These are phyloP conservation scores for Coniella vitis DNA, from an alignment of 2,329 filamentous ascomycete genomes.

Conservation along the genomic window DNA sequence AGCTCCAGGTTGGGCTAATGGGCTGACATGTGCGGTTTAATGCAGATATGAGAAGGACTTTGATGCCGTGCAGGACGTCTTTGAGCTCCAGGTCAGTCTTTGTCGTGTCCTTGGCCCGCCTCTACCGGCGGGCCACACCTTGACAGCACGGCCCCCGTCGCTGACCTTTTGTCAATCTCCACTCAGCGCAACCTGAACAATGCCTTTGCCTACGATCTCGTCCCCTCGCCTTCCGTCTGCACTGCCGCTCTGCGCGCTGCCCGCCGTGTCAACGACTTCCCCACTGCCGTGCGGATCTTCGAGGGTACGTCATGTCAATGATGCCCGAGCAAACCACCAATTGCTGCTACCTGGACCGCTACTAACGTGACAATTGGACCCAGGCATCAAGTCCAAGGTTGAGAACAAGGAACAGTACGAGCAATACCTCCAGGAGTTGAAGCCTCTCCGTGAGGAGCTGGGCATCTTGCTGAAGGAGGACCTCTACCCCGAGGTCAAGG, in stretches of 20 bases:
- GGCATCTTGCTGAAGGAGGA: conserved; percentile 88
- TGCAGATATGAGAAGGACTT: conserved; percentile 99
- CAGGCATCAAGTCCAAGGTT: conserved; percentile 98
- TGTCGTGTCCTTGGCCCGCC: conserved; percentile 7
- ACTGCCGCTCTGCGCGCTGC: conserved; percentile 88
- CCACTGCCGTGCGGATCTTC: conserved; percentile 95
- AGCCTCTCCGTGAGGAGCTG: conserved; percentile 87
- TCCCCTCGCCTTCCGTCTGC: conserved; percentile 87
- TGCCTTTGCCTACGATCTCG: conserved; percentile 99
- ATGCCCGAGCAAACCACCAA: not conserved
- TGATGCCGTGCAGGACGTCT: conserved; percentile 93
- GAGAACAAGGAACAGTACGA: conserved; percentile 98
- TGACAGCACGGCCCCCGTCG: conserved; percentile 3
- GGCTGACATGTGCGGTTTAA: conserved; percentile 29
- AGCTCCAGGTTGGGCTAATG: conserved; percentile 22
- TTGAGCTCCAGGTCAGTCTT: conserved; percentile 88
- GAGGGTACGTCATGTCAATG: conserved; percentile 59
- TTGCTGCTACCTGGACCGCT: not conserved
- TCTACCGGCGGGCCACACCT: not conserved
- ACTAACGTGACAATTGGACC: conserved; percentile 2
- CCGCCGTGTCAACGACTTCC: conserved; percentile 95
- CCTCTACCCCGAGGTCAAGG: conserved; percentile 67
- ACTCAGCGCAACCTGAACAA: conserved; percentile 84
- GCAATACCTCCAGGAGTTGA: conserved; percentile 90
- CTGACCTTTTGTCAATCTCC: conserved; percentile 13